phyloP scores from a whole-genome alignment of 108 stramenopile genomes.

The Pinguiococcus pyrenoidosus region DNA sequence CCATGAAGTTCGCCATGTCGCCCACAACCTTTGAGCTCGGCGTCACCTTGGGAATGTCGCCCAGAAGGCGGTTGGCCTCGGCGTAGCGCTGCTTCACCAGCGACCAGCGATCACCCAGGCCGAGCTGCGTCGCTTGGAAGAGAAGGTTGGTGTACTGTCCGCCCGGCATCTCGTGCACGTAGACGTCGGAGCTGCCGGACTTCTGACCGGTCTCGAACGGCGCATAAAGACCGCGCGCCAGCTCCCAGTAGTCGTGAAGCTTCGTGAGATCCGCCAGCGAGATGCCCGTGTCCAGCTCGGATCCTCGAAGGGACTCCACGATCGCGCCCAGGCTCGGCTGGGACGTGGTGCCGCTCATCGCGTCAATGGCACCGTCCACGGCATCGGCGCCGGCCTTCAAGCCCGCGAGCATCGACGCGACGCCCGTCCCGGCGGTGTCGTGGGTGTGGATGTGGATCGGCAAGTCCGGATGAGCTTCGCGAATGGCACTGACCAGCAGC shows the following conservation, averaged over 20 bases:
- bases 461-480: constrained; percentile 66
- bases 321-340: constrained; percentile 88
- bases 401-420: constrained; percentile 80
- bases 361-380: constrained; percentile 79
- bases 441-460: constrained; percentile 93
- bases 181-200: constrained; percentile 77
- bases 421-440: constrained; percentile 86
- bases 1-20: constrained; percentile 91
- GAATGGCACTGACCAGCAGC: constrained; percentile 58
- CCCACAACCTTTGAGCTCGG: constrained; percentile 88
- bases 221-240: constrained; percentile 72
- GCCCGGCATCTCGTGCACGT: constrained; percentile 91
- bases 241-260: constrained; percentile 87
- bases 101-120: constrained; percentile 75
- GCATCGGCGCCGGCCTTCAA: constrained; percentile 87
- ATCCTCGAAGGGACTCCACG: constrained; percentile 50
- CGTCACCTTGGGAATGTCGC: constrained; percentile 93
- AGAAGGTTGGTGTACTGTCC: constrained; percentile 89
- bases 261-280: constrained; percentile 43
- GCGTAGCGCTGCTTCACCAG: constrained; percentile 81
- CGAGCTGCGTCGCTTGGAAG: constrained; percentile 77
- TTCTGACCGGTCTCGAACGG: constrained; percentile 94
- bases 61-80: constrained; percentile 71
- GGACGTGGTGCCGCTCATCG: constrained; percentile 82
- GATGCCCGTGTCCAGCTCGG: constrained; percentile 69